These are phyloP conservation scores for Metarhizium humberi DNA, from an alignment of 2,329 filamentous ascomycete genomes.

Conservation along the genomic window DNA sequence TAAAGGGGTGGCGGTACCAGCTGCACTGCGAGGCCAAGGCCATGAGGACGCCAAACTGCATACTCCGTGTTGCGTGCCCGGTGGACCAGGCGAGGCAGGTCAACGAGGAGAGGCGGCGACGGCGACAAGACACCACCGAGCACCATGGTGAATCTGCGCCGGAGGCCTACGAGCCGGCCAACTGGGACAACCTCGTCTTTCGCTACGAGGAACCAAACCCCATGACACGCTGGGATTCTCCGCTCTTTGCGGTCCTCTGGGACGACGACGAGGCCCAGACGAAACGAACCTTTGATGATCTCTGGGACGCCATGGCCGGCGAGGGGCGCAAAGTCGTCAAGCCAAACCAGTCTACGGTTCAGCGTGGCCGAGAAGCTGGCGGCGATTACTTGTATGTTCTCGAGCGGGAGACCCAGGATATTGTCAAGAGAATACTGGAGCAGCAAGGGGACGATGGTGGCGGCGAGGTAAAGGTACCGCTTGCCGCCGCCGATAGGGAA, in stretches of 20 bases:
- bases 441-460: constrained; percentile 62
- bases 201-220: constrained; percentile 80
- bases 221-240: constrained; percentile 78
- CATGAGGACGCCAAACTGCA: constrained; percentile 62
- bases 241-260: constrained; percentile 70
- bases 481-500: constrained; percentile 26
- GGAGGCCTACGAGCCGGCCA: constrained; percentile 42
- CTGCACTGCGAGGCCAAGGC: constrained; percentile 80
- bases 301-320: constrained; percentile 68
- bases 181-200: constrained; percentile 74
- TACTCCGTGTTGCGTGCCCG: constrained; percentile 55
- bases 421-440: constrained; percentile 60
- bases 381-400: constrained; percentile 72
- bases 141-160: background rate
- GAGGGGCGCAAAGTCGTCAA: constrained; percentile 53
- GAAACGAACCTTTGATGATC: constrained; percentile 45
- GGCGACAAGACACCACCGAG: background rate
- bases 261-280: constrained; percentile 59
- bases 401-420: constrained; percentile 68
- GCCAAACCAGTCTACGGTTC: constrained; percentile 68
- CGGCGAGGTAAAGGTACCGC: constrained; percentile 43
- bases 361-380: constrained; percentile 51
- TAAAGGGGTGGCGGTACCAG: constrained; percentile 85
- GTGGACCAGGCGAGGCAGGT: constrained; percentile 42
- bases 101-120: constrained; percentile 49